phyloP scores from a whole-genome alignment of 345 rosid species.

The Bruguiera gymnorhiza region DNA sequence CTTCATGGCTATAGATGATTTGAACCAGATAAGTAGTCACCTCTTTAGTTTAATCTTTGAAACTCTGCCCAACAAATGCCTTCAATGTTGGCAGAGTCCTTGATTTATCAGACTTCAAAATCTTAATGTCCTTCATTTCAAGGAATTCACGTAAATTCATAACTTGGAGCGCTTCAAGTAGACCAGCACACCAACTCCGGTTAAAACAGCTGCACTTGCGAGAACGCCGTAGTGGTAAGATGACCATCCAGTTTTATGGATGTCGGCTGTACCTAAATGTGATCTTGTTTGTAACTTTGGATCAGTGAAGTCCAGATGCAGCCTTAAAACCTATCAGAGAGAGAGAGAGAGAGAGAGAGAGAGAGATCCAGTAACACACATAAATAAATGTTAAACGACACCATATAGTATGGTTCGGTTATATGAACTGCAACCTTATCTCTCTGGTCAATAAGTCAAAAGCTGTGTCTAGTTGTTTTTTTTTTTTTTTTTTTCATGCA shows the following conservation, averaged over 20 bases:
- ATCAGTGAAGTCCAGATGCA: constrained; percentile 65
- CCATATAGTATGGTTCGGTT: too few species aligned
- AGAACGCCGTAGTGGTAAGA: constrained; percentile 44
- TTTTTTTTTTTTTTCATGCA: too few species aligned
- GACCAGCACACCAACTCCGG: constrained; percentile 58
- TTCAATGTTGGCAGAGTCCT: neutral
- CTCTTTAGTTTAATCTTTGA: neutral
- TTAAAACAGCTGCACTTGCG: constrained; percentile 58
- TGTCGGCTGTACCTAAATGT: constrained; percentile 13
- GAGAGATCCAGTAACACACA: neutral
- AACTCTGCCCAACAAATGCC: neutral
- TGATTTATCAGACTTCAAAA: neutral
- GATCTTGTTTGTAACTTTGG: constrained; percentile 26
- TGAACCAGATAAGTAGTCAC: neutral
- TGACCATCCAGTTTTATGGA: constrained; percentile 29
- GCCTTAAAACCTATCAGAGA: constrained; percentile 53
- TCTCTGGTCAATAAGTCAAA: too few species aligned
- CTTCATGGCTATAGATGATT: neutral
- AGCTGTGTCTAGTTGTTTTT: too few species aligned
- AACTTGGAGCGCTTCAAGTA: constrained; percentile 66
- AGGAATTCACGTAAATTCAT: constrained; percentile 22
- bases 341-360: constrained; percentile 11
- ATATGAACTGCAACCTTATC: too few species aligned
- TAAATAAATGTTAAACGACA: too few species aligned
- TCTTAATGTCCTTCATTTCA: neutral